Evolutionary conservation across 2,329 filamentous ascomycete genomes (phyloP).

Genomic region (Ascochyta rabiei): DNA sequence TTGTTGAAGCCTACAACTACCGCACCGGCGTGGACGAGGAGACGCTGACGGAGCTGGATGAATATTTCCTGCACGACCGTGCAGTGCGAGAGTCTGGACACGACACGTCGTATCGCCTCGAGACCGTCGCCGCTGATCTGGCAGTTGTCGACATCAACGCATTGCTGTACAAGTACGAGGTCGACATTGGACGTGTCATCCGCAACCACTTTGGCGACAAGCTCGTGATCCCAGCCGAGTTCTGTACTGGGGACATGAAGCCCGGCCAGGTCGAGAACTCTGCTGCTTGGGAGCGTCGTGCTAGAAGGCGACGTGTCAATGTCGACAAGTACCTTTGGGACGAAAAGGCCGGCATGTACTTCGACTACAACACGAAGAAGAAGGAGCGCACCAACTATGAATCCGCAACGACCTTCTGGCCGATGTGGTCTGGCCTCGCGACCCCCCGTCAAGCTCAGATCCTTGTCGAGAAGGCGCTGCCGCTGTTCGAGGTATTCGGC

Average conservation of each 20-base stretch:
- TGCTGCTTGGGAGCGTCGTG: conserved; percentile 86
- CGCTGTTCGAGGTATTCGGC: conserved; percentile 85
- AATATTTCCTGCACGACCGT: conserved; percentile 95
- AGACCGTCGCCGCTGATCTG: conserved; percentile 78
- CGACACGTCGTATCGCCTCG: conserved; percentile 92
- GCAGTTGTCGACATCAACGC: conserved; percentile 96
- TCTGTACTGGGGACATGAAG: conserved; percentile 69
- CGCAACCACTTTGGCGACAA: conserved; percentile 82
- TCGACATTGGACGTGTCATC: conserved; percentile 87
- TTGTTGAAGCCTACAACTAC: conserved; percentile 87
- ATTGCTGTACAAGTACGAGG: conserved; percentile 94
- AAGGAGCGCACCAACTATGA: conserved; percentile 85
- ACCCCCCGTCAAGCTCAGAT: conserved; percentile 83
- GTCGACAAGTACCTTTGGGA: conserved; percentile 97
- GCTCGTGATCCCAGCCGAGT: conserved; percentile 81
- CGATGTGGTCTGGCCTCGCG: conserved; percentile 91
- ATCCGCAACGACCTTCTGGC: conserved; percentile 93
- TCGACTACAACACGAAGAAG: conserved; percentile 90
- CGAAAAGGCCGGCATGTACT: conserved; percentile 91
- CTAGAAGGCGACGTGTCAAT: conserved; percentile 78
- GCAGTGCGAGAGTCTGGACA: conserved; percentile 96
- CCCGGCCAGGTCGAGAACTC: conserved; percentile 79
- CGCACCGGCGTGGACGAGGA: conserved; percentile 74
- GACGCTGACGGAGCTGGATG: conserved; percentile 69
- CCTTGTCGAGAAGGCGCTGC: conserved; percentile 81